Evolutionary conservation across 176 grass and related monocot genomes (phyloP).

Genomic region (Chrysopogon serrulatus): DNA sequence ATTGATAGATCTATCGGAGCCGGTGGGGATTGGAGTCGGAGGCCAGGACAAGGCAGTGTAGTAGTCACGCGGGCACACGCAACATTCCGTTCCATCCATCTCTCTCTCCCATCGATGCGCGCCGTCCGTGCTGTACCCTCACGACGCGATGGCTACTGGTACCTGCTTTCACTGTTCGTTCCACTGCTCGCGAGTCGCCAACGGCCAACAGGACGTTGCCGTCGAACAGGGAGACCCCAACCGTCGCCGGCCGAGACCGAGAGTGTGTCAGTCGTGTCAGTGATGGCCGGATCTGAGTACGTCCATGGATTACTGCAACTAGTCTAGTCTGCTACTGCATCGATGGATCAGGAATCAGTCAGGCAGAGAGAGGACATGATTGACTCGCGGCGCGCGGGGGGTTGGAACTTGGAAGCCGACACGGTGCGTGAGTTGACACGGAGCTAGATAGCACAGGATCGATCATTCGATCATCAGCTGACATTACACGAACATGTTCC

Average conservation of each 20-base stretch:
- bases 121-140: background rate
- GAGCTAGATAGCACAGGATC: background rate
- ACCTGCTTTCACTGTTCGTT: conserved; percentile 15
- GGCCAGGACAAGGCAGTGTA: background rate
- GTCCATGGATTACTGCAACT: background rate
- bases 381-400: background rate
- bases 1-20: background rate
- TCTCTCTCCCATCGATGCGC: background rate
- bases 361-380: background rate
- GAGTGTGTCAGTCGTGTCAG: background rate
- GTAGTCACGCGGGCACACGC: background rate
- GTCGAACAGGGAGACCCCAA: conserved; percentile 25
- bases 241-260: background rate
- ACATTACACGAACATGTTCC: background rate
- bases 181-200: background rate
- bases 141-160: background rate
- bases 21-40: background rate
- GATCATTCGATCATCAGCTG: background rate
- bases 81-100: background rate
- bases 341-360: background rate
- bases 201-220: background rate
- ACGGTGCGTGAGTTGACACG: background rate
- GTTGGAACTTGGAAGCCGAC: background rate
- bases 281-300: background rate
- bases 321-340: too few relatives aligned